A percentile compares a stretch with the other conserved stretches of the same genome.
These are phyloP conservation scores for Baudoinia panamericana DNA, from an alignment of 495 filamentous ascomycete species.

Conservation along the genomic window DNA sequence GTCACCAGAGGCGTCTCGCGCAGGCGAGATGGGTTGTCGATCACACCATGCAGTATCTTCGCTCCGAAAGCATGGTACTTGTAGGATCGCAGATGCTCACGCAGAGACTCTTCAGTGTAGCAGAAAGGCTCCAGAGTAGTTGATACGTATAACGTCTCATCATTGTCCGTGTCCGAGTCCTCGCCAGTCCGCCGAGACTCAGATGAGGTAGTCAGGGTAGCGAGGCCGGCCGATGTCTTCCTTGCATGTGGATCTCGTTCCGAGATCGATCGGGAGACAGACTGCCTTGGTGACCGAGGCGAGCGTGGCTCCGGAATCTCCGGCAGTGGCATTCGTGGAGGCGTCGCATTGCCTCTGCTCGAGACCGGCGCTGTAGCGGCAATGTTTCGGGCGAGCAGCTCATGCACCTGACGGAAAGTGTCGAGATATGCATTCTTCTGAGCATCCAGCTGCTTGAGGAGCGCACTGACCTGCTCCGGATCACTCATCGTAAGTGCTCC, in stretches of 20 bases:
- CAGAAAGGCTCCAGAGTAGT: constrained; percentile 15
- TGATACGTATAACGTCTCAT: constrained; percentile 22
- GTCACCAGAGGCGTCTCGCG: constrained; percentile 26
- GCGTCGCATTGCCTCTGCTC: neutral
- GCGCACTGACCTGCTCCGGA: neutral
- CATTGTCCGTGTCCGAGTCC: constrained; percentile 21
- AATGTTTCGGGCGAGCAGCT: constrained; percentile 9
- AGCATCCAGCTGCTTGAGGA: constrained; percentile 13
- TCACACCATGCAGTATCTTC: constrained; percentile 26
- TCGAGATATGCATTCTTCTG: constrained; percentile 15
- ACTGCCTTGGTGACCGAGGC: constrained; percentile 3
- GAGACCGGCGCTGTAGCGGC: neutral
- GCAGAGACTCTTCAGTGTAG: constrained; percentile 22
- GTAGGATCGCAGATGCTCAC: constrained; percentile 25
- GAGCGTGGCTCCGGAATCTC: neutral
- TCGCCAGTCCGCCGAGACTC: constrained; percentile 9
- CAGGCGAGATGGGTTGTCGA: constrained; percentile 28
- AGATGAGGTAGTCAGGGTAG: constrained; percentile 11
- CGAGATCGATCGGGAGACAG: neutral
- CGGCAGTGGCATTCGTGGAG: neutral
- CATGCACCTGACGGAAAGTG: constrained; percentile 12
- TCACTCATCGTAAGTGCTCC: too few relatives aligned
- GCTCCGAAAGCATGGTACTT: constrained; percentile 25
- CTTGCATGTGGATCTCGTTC: neutral
- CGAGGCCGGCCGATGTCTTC: neutral